Evolutionary conservation across 164 flowering plant species (phyloP), one percentile per base, ranked within the genome.

Genomic region (Aristolochia contorta): DNA sequence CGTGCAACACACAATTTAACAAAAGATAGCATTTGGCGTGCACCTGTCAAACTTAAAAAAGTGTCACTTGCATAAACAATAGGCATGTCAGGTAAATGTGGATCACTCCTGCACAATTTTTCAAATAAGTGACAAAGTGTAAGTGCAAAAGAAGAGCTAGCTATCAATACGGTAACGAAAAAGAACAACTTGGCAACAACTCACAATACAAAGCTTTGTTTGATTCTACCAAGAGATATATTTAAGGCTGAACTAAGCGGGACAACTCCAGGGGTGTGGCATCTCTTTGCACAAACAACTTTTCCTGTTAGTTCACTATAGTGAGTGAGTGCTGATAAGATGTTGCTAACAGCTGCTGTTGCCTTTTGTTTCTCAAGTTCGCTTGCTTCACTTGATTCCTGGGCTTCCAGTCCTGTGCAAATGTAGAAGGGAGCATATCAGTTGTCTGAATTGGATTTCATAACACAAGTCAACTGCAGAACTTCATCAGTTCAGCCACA

Each of bases 151-250:
- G 27, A 13, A 24, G 15, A 41, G 25, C 19, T n/a, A 50, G 53
- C 62, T 25, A 25, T 59, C 47, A 22, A 43, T 45, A 32, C 12
- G 13, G 43, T 16, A 57, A 72, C 63, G 59, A 59, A 46, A 43
- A 72, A 66, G 21, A 52, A 71, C 75, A 75, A 73, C 71, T 32
- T 33, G 58, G 71, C 37, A 83, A 80, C 24, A 86, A 92, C 98
- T 89, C 95, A 89, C 98, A 92, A 80, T 85, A 92, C 93, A 87
- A 92, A 92, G 86, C 98, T 92, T 72, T 92, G 98, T 87, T 89
- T 85, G 89, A 92, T 89, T 92, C 96, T 89, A 92, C 92, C 85
- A 74, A 92, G 93, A 79, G 96, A 84, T 73, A 79, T 81, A 77
- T 43, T 78, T 70, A 87, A 67, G 67, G 93, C 78, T 64, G 96